Percentiles rank a stretch among this genome's conserved stretches.
Conservation (phyloP, 106 monocot species). For the Dactylorhiza incarnata region DNA sequence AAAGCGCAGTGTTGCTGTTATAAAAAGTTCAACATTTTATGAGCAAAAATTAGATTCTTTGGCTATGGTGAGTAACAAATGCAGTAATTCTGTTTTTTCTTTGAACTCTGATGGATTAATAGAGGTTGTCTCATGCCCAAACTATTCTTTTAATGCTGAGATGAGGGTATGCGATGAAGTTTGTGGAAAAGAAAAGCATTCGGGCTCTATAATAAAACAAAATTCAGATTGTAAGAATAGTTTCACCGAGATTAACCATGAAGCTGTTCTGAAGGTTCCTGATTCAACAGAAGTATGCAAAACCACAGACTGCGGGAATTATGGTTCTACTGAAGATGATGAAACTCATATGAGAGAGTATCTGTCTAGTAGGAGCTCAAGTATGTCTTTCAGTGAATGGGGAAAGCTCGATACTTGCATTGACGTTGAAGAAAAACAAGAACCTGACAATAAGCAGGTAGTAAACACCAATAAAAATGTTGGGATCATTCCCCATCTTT, state of each 20-base stretch:
- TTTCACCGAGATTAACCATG: slow-evolving; percentile 6
- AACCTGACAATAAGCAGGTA: background rate
- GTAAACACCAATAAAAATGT: slow-evolving; percentile 3
- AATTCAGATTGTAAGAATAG: background rate
- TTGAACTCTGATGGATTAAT: slow-evolving; percentile 51
- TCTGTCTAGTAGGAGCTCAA: background rate
- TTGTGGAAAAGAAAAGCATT: background rate
- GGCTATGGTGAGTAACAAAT: slow-evolving; percentile 11
- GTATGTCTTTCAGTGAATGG: slow-evolving; percentile 1
- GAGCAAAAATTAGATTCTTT: slow-evolving; percentile 13
- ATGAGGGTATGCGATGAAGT: background rate
- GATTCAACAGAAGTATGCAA: slow-evolving; percentile 4
- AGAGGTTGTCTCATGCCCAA: slow-evolving; percentile 45
- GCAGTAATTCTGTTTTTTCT: slow-evolving; percentile 16
- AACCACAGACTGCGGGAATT: slow-evolving; percentile 1
- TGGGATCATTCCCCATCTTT: background rate
- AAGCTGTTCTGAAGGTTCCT: slow-evolving; percentile 5
- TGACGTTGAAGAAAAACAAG: slow-evolving; percentile 20
- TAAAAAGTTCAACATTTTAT: slow-evolving; percentile 7
- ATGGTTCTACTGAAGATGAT: slow-evolving; percentile 7
- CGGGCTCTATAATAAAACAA: slow-evolving; percentile 3
- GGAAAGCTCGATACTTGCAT: slow-evolving; percentile 7
- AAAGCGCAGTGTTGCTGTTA: too few relatives aligned
- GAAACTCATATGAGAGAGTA: background rate
- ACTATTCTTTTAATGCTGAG: slow-evolving; percentile 10